Conservation (phyloP, 345 rosid genomes). For the Turnera subulata region DNA sequence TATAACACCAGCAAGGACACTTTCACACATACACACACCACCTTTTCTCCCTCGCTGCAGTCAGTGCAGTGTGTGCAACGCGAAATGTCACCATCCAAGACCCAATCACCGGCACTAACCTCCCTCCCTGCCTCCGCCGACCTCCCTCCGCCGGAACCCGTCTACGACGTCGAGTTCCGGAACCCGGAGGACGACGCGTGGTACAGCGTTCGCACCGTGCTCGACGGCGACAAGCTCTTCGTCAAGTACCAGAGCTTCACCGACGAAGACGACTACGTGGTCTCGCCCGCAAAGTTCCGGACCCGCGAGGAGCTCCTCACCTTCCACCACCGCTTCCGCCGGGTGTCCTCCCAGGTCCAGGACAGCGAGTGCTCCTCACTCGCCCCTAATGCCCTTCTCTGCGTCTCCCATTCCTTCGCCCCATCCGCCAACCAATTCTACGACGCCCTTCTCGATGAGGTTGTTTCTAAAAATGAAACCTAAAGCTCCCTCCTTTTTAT, state of each 20-base stretch:
- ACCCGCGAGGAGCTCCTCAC: constrained; percentile 17
- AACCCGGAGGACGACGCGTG: constrained; percentile 33
- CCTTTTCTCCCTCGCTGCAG: too few species aligned
- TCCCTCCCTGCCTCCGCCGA: too few species aligned
- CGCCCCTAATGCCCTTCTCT: constrained; percentile 22
- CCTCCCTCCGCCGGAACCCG: too few species aligned
- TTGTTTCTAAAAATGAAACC: constrained; percentile 3
- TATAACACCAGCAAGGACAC: too few species aligned
- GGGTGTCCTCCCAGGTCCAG: constrained; percentile 43
- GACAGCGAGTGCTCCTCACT: constrained; percentile 31
- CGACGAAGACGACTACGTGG: constrained; percentile 16
- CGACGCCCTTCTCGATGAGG: constrained; percentile 44
- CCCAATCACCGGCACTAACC: too few species aligned
- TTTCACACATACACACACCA: too few species aligned
- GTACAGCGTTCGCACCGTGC: constrained; percentile 27
- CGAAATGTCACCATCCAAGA: too few species aligned
- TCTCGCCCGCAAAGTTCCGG: constrained; percentile 14
- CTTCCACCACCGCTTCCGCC: constrained; percentile 31
- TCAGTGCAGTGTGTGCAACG: too few species aligned
- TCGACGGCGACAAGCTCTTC: constrained; percentile 21
- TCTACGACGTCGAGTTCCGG: constrained; percentile 28
- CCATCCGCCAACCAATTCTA: constrained; percentile 30
- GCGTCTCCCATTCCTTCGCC: constrained; percentile 32
- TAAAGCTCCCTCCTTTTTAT: neutral
- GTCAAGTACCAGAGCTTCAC: constrained; percentile 24